These are phyloP conservation scores for Letharia columbiana DNA, from an alignment of 495 filamentous ascomycete species.

Conservation along the genomic window DNA sequence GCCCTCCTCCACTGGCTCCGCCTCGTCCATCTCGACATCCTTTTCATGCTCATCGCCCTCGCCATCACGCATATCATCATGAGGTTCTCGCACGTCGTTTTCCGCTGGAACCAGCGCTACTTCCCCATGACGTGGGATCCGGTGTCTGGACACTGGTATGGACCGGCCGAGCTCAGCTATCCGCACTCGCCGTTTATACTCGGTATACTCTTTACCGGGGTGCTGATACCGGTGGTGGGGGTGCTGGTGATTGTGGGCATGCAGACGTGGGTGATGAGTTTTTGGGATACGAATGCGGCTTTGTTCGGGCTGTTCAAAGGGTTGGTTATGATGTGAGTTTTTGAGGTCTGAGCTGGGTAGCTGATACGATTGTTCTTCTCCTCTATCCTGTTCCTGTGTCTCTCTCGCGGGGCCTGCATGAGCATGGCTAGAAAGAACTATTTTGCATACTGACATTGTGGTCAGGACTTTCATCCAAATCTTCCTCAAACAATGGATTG, in stretches of 20 bases:
- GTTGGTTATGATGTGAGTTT: constrained; percentile 20
- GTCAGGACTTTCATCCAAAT: constrained; percentile 17
- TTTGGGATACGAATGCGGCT: constrained; percentile 19
- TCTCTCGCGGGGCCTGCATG: not conserved
- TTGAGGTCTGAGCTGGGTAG: not conserved
- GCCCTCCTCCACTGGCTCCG: constrained; percentile 1
- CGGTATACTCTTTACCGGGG: not conserved
- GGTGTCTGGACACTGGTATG: constrained; percentile 3
- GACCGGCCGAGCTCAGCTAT: constrained; percentile 14
- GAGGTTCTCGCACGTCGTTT: not conserved
- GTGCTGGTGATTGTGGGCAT: constrained; percentile 11
- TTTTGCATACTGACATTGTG: not conserved
- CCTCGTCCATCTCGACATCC: constrained; percentile 8
- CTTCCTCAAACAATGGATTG: constrained; percentile 19
- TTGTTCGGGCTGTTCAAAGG: constrained; percentile 18
- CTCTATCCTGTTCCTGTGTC: not conserved
- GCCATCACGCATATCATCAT: not conserved
- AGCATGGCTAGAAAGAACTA: not conserved
- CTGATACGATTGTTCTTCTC: not conserved
- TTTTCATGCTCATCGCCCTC: constrained; percentile 1
- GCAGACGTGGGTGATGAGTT: constrained; percentile 20
- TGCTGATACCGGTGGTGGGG: constrained; percentile 8
- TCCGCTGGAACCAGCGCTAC: not conserved
- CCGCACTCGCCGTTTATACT: constrained; percentile 6
- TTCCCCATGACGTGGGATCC: constrained; percentile 15